Conservation (phyloP, 257 asterid genomes). For the Solanum chmielewskii region DNA sequence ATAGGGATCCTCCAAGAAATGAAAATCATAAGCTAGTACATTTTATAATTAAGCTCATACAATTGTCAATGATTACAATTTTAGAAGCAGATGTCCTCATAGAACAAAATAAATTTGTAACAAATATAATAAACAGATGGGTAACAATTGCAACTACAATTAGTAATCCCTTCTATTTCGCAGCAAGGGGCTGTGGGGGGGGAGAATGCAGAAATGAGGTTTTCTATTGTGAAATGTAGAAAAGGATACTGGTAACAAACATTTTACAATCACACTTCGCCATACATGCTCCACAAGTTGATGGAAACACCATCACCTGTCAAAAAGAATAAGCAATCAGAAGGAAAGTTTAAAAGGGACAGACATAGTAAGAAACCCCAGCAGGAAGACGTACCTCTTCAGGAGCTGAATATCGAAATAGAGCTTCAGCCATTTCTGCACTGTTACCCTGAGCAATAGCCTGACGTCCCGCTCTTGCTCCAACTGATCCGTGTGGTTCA, state of each 20-base stretch:
- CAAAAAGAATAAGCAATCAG: not conserved
- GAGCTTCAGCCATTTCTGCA: conserved; percentile 65
- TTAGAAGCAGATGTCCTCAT: not conserved
- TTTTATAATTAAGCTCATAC: not conserved
- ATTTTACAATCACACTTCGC: conserved; percentile 66
- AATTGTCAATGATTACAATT: not conserved
- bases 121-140: not conserved
- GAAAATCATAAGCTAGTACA: not conserved
- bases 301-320: conserved; percentile 92
- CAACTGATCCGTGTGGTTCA: conserved; percentile 90
- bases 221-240: not conserved
- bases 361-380: not conserved
- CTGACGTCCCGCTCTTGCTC: conserved; percentile 69
- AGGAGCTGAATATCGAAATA: conserved; percentile 86
- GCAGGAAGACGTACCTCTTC: conserved; percentile 55
- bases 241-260: conserved; percentile 92
- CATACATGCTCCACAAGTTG: conserved; percentile 87
- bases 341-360: not conserved
- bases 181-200: not conserved
- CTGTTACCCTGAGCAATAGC: conserved; percentile 95
- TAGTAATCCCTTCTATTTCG: not conserved
- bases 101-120: not conserved
- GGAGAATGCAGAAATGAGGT: not conserved
- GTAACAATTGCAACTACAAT: not conserved
- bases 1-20: not conserved